phyloP scores from a whole-genome alignment of 805 yeast species.

The Kuraishia capsulata region DNA sequence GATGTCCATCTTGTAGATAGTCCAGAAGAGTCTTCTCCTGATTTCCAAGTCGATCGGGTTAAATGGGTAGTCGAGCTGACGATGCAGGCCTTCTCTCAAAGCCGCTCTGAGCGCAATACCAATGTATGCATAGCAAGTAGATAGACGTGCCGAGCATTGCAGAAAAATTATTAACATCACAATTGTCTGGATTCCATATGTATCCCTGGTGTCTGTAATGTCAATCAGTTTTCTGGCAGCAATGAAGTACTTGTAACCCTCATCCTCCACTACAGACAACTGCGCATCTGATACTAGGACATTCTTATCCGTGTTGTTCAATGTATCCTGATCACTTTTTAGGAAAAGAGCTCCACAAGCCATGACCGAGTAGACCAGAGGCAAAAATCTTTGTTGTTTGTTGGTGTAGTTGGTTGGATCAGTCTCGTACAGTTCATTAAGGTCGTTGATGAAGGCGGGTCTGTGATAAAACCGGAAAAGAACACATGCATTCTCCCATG shows the following conservation, averaged over 20 bases:
- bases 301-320: conserved; percentile 14
- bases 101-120: conserved; percentile 84
- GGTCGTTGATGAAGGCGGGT: conserved; percentile 66
- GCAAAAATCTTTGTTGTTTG: conserved; percentile 66
- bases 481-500: conserved; percentile 84
- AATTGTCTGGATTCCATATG: conserved; percentile 74
- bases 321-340: conserved; percentile 34
- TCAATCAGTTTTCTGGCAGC: conserved; percentile 77
- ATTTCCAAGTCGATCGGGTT: conserved; percentile 79
- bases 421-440: conserved; percentile 67
- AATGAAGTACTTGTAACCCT: conserved; percentile 70
- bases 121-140: conserved; percentile 82
- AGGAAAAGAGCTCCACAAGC: conserved; percentile 82
- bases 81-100: conserved; percentile 71
- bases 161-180: conserved; percentile 80
- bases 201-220: conserved; percentile 76
- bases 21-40: conserved; percentile 79
- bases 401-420: conserved; percentile 67
- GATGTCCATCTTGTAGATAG: conserved; percentile 84
- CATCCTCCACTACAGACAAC: conserved; percentile 47
- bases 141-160: conserved; percentile 80
- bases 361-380: conserved; percentile 76
- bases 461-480: conserved; percentile 79
- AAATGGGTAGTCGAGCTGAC: conserved; percentile 53
- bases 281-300: conserved; percentile 12